Base-by-base conservation (phyloP, 495 filamentous ascomycete genomes). In the Penicillium roqueforti region DNA sequence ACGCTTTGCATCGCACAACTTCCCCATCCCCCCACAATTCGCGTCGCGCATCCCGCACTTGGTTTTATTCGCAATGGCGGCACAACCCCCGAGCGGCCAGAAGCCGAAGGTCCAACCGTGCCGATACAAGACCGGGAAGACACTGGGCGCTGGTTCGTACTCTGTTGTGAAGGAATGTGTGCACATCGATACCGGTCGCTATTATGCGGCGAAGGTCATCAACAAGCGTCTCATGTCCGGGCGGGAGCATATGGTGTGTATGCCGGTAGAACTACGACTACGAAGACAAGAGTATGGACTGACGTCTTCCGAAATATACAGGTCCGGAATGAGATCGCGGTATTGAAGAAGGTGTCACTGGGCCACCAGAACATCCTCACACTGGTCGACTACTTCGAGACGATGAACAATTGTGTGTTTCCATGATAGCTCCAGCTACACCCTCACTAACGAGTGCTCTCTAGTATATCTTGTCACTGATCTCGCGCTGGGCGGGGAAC, bases 121-220 rank as follows among this genome's bases (percentile, higher is more conserved):
- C 66, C 83, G 95, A 50, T 98, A 98, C 81, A 98, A 97, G 76
- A 97, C 95, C 1, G 93, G 93, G 55, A 98, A 97, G 80, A 97
- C 93, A 8, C 76, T 98, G 28, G 93, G 93, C 51, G 91, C 93
- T 4, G 93, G 93, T 53, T 95, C 89, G 39, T 98, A 98, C 75
- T 97, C 92, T 41, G 93, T 97, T 53, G 93, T 98, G n/a, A 97
- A 97, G 71, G 93, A 98, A 74, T 98, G 93, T 69, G 91, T 98
- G 18, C 95, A 97, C 70, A 97, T 97, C 62, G 93, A 97, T 59
- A 97, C 95, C 1, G 95, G 92, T 43, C 82, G 91, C 50, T 97
- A 96, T 75, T 98, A 97, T 85, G 93, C 93, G 14, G 93, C 95
- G 34, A 98, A 98, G 73, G 95, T 98, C 19, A 98, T 98, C 74